Evolutionary conservation across 164 flowering plant genomes (phyloP), one percentile per base, ranked within the genome.

Genomic region (Protea cynaroides): DNA sequence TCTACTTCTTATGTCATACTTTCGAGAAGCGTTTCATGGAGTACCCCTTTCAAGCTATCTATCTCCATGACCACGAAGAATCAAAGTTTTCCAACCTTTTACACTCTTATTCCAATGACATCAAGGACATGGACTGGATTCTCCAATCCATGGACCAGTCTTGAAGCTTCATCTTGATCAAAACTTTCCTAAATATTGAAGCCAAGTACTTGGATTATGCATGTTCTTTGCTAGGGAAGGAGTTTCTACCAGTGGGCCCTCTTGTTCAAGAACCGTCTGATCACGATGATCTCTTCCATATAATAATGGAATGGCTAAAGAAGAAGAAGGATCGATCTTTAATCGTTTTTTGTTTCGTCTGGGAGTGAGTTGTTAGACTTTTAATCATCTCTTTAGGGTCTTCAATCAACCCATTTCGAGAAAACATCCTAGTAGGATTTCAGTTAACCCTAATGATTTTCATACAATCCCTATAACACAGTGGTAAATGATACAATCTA

Each of bases 251-350:
- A 0, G 69, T 75, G 0, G 84, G 86, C 1, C 75, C 81, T 1
- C 81, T 75, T 37, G 68, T 79, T 49, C 77, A 58, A 12, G 69
- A 64, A 0, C 65, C 67, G 34, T 17, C 34, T 4, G 12, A 40
- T 17, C 54, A 57, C 0, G 52, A 66, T 6, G 59, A 51, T 1
- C 37, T 49, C 40, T 25, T 17, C 18, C 19, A 11, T 56, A 63
- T n/a, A n/a, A n/a, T n/a, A n/a, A n/a, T 58, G 4, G 68, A 65
- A 8, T 78, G 84, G 83, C 78, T 80, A n/a, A n/a, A n/a, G 22
- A 54, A 40, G 22, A 49, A 60, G 43, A 78, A 72, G 61, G 67
- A 69, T 1, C 23, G 8, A 13, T 23, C 44, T 17, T 76, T 80
- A 0, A 52, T 40, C 0, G 75, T 78, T 49, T 49, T 76, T 66